Evolutionary conservation across 257 asterid species (phyloP).

Genomic region (Nicotiana benthamiana): DNA sequence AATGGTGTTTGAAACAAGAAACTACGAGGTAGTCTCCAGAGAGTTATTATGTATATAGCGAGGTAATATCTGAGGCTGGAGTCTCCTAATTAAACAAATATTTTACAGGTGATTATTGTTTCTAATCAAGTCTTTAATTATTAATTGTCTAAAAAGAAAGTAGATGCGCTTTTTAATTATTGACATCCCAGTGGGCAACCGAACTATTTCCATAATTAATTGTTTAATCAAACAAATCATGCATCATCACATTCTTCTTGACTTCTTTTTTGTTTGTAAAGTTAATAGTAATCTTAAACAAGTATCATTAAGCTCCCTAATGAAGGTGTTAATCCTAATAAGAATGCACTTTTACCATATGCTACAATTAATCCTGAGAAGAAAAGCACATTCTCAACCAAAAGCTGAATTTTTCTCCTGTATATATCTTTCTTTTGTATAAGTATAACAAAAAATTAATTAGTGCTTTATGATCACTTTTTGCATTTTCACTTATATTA

Average conservation of each 20-base stretch:
- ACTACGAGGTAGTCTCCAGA: neutral
- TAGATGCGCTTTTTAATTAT: neutral
- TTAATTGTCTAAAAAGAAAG: neutral
- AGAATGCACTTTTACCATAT: neutral
- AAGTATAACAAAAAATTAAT: no score
- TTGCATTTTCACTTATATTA: no score
- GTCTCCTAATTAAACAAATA: neutral
- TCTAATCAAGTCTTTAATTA: neutral
- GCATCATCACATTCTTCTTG: neutral
- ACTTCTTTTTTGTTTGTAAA: neutral
- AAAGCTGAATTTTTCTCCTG: neutral
- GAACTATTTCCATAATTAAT: neutral
- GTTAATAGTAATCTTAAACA: neutral
- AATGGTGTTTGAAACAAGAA: neutral
- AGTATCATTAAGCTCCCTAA: neutral
- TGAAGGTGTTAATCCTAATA: neutral
- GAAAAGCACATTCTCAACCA: neutral
- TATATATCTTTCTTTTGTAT: neutral
- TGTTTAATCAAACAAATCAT: neutral
- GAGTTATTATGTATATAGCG: neutral
- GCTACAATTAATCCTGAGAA: neutral
- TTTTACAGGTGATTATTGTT: constrained; percentile 4
- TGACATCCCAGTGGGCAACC: neutral
- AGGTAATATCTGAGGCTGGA: neutral
- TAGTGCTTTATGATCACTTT: no score